Base-by-base conservation (phyloP, 139 green algal genomes). In the Pleodorina starrii region DNA sequence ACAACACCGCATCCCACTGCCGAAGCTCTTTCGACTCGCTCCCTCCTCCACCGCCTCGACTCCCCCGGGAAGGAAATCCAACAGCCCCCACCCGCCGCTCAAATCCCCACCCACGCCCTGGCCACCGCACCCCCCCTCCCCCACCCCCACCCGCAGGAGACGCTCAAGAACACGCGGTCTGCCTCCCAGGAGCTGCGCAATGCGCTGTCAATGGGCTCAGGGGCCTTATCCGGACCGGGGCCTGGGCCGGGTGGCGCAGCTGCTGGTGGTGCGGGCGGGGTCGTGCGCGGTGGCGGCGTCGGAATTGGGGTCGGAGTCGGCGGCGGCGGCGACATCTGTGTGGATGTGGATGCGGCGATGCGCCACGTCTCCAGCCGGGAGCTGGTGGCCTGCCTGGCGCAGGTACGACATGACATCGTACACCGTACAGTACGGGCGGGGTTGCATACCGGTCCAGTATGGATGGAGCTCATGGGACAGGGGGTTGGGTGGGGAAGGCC, bases 351-450 rank as follows among this genome's bases (percentile, higher is more conserved):
- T 32, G 40, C 9, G 27, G 60, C 81, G 25, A 63, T 87, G 81
- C 60, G 59, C 6, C 60, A 77, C 17, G 81, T 87, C 29, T 48
- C 81, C n/a, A 87, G 60, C 2, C 35, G 66, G 10, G 63, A 88
- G 19, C 88, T 91, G 43, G 88, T 91, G 48, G 66, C 68, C 16
- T 91, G 81, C 57, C n/a, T 91, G 72, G 71, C 88, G 19, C 88
- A 91, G 80, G 81, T 87, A 12, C 21, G 54, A n/a, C n/a, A n/a
- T n/a, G n/a, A n/a, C n/a, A n/a, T n/a, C n/a, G n/a, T n/a, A n/a
- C n/a, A n/a, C n/a, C n/a, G n/a, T n/a, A n/a, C n/a, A n/a, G n/a
- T n/a, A n/a, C n/a, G n/a, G n/a, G n/a, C n/a, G n/a, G n/a, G n/a
- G n/a, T n/a, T n/a, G n/a, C n/a, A n/a, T n/a, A n/a, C n/a, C n/a